Percentiles rank a stretch among this genome's conserved stretches.
phyloP scores from a whole-genome alignment of 441 rosid species.

The Syzygium syzygioides region DNA sequence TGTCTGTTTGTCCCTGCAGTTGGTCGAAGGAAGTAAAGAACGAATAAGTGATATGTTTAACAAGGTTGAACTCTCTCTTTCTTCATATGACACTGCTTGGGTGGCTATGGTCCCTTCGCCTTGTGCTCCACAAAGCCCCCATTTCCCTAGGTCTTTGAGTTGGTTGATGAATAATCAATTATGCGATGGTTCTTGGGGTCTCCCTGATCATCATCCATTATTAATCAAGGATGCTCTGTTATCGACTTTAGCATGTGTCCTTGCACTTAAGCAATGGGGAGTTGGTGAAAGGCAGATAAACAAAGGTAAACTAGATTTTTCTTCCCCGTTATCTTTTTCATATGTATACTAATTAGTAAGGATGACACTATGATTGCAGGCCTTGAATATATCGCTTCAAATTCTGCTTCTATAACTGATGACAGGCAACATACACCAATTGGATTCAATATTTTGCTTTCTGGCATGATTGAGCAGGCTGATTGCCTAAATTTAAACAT shows the following conservation, averaged over 20 bases:
- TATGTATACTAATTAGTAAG: not conserved
- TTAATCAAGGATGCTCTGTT: conserved; percentile 54
- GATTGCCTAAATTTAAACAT: conserved; percentile 51
- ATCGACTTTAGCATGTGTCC: conserved; percentile 71
- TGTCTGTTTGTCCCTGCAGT: conserved; percentile 19
- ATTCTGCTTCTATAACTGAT: conserved; percentile 50
- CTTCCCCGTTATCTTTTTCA: not conserved
- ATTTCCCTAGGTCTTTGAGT: conserved; percentile 55
- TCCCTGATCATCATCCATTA: conserved; percentile 29
- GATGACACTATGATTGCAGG: conserved; percentile 32
- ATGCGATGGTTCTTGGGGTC: conserved; percentile 82
- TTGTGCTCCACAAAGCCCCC: conserved; percentile 33
- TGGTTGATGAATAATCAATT: conserved; percentile 78
- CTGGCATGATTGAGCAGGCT: conserved; percentile 74
- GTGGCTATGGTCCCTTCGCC: conserved; percentile 82
- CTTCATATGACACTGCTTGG: conserved; percentile 90
- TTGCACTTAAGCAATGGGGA: conserved; percentile 72
- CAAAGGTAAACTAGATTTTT: conserved; percentile 32
- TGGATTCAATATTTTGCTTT: conserved; percentile 75
- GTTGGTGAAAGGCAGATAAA: conserved; percentile 55
- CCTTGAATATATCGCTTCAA: conserved; percentile 50
- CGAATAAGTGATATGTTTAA: conserved; percentile 51
- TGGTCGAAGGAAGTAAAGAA: conserved; percentile 36
- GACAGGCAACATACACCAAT: conserved; percentile 45
- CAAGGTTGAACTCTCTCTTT: conserved; percentile 51